Evolutionary conservation across 2,329 filamentous ascomycete species (phyloP).

Genomic region (Magnaporthiopsis poae): DNA sequence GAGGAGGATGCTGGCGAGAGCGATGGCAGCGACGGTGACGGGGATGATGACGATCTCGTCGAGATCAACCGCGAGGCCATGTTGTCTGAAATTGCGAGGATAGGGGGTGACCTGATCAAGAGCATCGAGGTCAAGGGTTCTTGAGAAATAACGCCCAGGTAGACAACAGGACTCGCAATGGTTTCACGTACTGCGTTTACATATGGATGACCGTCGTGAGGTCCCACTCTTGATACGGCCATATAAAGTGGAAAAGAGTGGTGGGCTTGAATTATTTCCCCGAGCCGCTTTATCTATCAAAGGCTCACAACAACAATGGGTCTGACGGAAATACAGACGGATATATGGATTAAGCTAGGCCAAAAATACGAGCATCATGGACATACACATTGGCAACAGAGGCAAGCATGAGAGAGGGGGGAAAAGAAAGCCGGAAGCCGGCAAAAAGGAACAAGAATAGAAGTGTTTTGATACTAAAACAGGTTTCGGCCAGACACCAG

Average conservation of each 20-base stretch:
- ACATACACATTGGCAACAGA: background rate
- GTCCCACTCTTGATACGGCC: background rate
- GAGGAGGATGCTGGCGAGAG: constrained; percentile 22
- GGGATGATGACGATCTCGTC: constrained; percentile 32
- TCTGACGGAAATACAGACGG: too few relatives aligned
- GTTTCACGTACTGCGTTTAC: background rate
- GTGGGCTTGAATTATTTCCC: background rate
- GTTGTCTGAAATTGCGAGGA: constrained; percentile 60
- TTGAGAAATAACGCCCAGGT: background rate
- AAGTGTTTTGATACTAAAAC: background rate
- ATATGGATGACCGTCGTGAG: too few relatives aligned
- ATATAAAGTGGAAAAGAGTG: background rate
- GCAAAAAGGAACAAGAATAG: background rate
- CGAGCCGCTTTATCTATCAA: background rate
- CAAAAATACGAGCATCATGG: background rate
- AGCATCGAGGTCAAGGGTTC: constrained; percentile 45
- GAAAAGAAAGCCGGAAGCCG: too few relatives aligned
- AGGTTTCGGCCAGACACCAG: background rate
- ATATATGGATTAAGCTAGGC: background rate
- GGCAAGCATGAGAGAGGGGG: too few relatives aligned
- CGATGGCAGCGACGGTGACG: constrained; percentile 17
- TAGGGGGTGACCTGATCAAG: constrained; percentile 58
- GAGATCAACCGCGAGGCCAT: constrained; percentile 59
- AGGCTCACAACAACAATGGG: too few relatives aligned
- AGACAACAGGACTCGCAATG: background rate